Percentiles rank a stretch among this genome's conserved stretches.
Evolutionary conservation across 257 asterid species (phyloP).

Genomic region (Jacaranda copaia): DNA sequence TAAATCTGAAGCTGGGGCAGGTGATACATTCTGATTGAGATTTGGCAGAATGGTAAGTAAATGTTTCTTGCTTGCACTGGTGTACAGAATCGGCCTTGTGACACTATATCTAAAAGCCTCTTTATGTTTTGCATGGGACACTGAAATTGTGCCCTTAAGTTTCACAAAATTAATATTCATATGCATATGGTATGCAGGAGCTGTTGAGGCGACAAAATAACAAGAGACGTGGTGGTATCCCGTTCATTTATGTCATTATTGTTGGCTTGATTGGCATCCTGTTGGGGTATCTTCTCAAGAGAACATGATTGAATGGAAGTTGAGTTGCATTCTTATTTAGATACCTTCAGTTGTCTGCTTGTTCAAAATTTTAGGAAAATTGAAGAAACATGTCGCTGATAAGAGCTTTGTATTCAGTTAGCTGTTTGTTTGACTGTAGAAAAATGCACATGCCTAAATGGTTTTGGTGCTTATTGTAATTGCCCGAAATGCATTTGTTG

Average conservation of each 20-base stretch:
- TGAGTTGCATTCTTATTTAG: slow-evolving; percentile 23
- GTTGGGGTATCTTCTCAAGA: slow-evolving; percentile 86
- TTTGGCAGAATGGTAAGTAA: slow-evolving; percentile 7
- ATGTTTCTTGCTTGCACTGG: background rate
- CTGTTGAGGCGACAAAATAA: slow-evolving; percentile 71
- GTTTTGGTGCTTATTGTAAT: slow-evolving; percentile 50
- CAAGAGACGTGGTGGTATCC: slow-evolving; percentile 66
- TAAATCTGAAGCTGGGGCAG: background rate
- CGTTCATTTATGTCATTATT: slow-evolving; percentile 71
- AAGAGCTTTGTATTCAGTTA: slow-evolving; percentile 49
- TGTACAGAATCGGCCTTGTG: background rate
- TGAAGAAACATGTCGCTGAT: slow-evolving; percentile 48
- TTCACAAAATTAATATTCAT: background rate
- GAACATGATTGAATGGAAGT: slow-evolving; percentile 44
- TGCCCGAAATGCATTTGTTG: slow-evolving; percentile 49
- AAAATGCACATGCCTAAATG: slow-evolving; percentile 47
- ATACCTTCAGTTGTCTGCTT: slow-evolving; percentile 34
- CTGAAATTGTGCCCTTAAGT: background rate
- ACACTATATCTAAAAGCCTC: background rate
- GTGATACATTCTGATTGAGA: background rate
- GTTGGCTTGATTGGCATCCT: slow-evolving; percentile 79
- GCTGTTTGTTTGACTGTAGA: slow-evolving; percentile 51
- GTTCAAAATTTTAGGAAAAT: slow-evolving; percentile 46
- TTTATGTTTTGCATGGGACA: background rate
- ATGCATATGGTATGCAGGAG: slow-evolving; percentile 61